These are phyloP conservation scores for Spencermartinsiella europaea DNA, from an alignment of 805 yeast species.

Conservation along the genomic window DNA sequence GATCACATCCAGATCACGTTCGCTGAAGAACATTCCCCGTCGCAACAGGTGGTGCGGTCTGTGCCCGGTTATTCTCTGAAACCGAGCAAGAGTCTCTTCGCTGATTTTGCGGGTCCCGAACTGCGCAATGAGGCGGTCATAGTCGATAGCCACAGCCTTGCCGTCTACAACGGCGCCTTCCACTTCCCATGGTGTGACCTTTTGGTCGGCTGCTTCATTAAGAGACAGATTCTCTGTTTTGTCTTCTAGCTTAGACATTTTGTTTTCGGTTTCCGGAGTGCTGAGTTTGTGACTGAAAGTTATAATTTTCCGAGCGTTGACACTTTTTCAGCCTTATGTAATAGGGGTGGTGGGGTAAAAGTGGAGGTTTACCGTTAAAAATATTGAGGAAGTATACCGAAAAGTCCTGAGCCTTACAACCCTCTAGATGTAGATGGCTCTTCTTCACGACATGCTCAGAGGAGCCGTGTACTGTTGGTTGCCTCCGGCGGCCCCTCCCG, in stretches of 20 bases:
- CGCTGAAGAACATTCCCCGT: conserved; percentile 89
- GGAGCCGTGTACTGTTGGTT: too few relatives aligned
- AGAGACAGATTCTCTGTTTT: conserved; percentile 17
- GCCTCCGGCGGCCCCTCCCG: too few relatives aligned
- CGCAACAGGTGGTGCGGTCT: conserved; percentile 86
- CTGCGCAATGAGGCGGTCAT: conserved; percentile 76
- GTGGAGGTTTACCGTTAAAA: too few relatives aligned
- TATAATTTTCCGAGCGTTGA: neutral
- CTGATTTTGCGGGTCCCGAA: conserved; percentile 80
- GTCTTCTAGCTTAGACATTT: conserved; percentile 15
- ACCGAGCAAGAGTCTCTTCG: conserved; percentile 67
- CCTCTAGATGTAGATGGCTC: too few relatives aligned
- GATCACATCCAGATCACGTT: conserved; percentile 60
- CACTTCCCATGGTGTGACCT: conserved; percentile 96
- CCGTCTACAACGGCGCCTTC: conserved; percentile 98
- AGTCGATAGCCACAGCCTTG: conserved; percentile 82
- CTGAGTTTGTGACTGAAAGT: neutral
- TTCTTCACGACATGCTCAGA: too few relatives aligned
- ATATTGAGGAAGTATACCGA: too few relatives aligned
- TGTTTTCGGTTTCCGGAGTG: neutral
- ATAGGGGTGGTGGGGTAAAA: neutral
- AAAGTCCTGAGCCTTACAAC: too few relatives aligned
- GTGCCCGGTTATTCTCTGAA: conserved; percentile 77
- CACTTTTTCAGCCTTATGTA: neutral
- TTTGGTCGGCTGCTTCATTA: conserved; percentile 36